Conservation (phyloP, 345 rosid genomes). For the Populus simonii region DNA sequence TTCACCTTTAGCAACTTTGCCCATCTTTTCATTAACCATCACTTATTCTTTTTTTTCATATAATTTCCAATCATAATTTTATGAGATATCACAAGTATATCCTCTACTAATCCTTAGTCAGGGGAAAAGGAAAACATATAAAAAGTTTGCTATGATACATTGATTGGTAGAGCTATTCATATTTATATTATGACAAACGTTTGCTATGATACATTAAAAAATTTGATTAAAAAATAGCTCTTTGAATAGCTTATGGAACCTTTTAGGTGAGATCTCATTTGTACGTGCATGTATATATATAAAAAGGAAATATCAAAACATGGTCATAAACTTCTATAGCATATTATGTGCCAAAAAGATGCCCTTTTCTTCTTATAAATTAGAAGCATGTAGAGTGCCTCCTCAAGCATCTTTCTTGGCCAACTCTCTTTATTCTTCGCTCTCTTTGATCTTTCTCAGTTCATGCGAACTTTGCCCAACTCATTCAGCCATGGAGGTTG, state of each 20-base stretch:
- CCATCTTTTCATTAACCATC: too few relatives aligned
- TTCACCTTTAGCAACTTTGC: too few relatives aligned
- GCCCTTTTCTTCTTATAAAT: slow-evolving; percentile 18
- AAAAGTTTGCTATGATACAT: too few relatives aligned
- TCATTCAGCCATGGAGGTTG: slow-evolving; percentile 22
- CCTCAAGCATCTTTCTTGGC: slow-evolving; percentile 2
- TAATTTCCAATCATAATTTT: too few relatives aligned
- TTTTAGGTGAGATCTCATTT: not conserved
- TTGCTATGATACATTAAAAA: too few relatives aligned
- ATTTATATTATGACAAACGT: too few relatives aligned
- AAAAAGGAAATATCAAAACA: not conserved
- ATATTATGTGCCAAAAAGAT: not conserved
- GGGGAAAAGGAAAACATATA: too few relatives aligned
- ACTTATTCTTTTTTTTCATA: too few relatives aligned
- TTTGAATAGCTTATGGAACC: not conserved
- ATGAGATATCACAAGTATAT: too few relatives aligned
- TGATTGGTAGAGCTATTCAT: too few relatives aligned
- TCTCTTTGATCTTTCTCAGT: not conserved
- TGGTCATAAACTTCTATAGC: not conserved
- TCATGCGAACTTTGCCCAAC: not conserved
- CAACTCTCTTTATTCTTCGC: not conserved
- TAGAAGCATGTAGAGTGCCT: slow-evolving; percentile 5
- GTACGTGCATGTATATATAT: slow-evolving; percentile 18
- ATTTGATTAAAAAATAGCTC: too few relatives aligned
- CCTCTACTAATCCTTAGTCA: too few relatives aligned